Evolutionary conservation across 768 basidiomycete genomes (phyloP), one percentile per base, ranked within the genome.

Genomic region (Pulveroboletus sp.): DNA sequence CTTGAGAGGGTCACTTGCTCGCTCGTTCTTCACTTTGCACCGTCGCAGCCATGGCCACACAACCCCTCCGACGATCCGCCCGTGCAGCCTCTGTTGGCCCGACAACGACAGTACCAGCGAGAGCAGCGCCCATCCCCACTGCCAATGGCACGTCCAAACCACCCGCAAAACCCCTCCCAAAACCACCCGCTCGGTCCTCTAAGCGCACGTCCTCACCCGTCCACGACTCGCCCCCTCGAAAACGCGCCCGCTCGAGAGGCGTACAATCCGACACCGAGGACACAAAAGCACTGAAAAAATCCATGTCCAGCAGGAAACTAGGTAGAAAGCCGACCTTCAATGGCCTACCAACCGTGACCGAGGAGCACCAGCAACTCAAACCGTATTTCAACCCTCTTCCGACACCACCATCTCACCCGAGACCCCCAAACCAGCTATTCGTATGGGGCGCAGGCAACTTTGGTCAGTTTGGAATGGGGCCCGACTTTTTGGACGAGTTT

Each of bases 381-480:
- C 80, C 82, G 4, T 84, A 83, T 52, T 78, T 85, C 60, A 87
- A 85, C 56, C 71, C 80, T 8, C 72, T 91, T 4, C 89, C 87
- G 14, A 67, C 72, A 7, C 75, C 82, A 24, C 78, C 80, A 9
- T 61, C 72, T 40, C 77, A 79, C 47, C 58, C 72, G 38, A 78
- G 83, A 37, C 92, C 91, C 17, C 75, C 84, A 29, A 76, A 81
- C 13, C 77, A 85, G 35, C 74, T 94, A 16, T 95, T 94, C 55
- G 85, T 80, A 8, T 97, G 90, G 81, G 95, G 95, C 7, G 84
- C 86, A 11, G 94, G 93, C 23, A 94, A 95, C 68, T 92, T 93
- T 71, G 94, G 94, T 25, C 94, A 98, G 67, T 87, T 97, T 60
- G 97, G 94, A 27, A 80, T 95, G 74, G 95, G 95, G 32, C 81